Percentiles rank a stretch among this genome's conserved stretches.
phyloP scores from a whole-genome alignment of 2,329 filamentous ascomycete species.

The Eutypella sp. region DNA sequence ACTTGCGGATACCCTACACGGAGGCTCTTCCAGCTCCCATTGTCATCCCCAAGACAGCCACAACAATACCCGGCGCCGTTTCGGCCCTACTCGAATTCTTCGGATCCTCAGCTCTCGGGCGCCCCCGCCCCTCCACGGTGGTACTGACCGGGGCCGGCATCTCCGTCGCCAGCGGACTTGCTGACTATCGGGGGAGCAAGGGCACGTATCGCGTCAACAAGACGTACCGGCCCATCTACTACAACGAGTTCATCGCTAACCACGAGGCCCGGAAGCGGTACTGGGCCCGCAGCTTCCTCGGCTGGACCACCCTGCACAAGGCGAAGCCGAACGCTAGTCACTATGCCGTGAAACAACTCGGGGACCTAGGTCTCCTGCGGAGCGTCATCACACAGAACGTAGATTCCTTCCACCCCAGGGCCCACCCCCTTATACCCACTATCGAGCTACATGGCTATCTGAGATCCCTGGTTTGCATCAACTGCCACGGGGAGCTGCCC shows the following conservation, averaged over 20 bases:
- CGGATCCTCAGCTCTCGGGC: slow-evolving; percentile 48
- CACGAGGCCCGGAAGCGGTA: slow-evolving; percentile 89
- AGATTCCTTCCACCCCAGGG: slow-evolving; percentile 80
- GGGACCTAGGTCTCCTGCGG: slow-evolving; percentile 64
- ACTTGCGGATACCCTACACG: slow-evolving; percentile 89
- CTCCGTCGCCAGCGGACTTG: slow-evolving; percentile 85
- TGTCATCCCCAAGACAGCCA: slow-evolving; percentile 69
- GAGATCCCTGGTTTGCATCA: slow-evolving; percentile 73
- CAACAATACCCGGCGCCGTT: slow-evolving; percentile 66
- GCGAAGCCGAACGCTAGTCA: slow-evolving; percentile 79
- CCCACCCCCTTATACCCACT: slow-evolving; percentile 70
- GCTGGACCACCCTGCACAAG: slow-evolving; percentile 77
- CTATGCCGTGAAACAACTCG: slow-evolving; percentile 68
- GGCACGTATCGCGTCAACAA: slow-evolving; percentile 93
- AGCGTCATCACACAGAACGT: slow-evolving; percentile 93
- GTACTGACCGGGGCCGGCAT: slow-evolving; percentile 79
- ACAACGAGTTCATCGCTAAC: slow-evolving; percentile 75
- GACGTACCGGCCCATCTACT: slow-evolving; percentile 86
- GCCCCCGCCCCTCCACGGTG: slow-evolving; percentile 43
- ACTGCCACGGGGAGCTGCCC: slow-evolving; percentile 67
- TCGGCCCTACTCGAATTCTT: slow-evolving; percentile 75
- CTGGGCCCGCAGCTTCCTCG: slow-evolving; percentile 91
- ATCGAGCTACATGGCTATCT: slow-evolving; percentile 91
- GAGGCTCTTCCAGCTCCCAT: slow-evolving; percentile 70
- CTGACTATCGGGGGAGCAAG: slow-evolving; percentile 84